Evolutionary conservation across 75 land plant species (phyloP), one percentile per base, ranked within the genome.

Genomic region (Adiantum capillusveneris): DNA sequence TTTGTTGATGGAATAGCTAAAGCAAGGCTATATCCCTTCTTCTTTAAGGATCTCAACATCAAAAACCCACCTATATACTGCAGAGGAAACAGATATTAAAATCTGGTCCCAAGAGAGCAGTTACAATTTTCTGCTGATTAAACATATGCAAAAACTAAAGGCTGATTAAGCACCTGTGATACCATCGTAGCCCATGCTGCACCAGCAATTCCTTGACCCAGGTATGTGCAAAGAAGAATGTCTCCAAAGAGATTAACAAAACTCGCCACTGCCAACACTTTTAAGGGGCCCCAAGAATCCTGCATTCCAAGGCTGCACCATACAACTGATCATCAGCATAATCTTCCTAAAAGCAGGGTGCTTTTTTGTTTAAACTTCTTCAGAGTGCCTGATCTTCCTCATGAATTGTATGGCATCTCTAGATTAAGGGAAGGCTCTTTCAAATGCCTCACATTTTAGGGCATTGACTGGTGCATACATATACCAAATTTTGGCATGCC

Each of bases 171-270:
- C 48, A 92, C 97, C 66, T 87, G 97, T 59, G 97, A 92, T 18
- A 76, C 69, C 79, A 80, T 80, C 34, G 97, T 92, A 60, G 97
- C 97, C 97, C 97, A 92, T 60, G 97, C 97, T 53, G 93, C 97
- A 49, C 94, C 93, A 58, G 93, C 86, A 62, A 92, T 92, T n/a
- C 93, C 97, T 65, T 80, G 84, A 18, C 81, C 79, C 36, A 75
- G 57, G 30, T 77, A 76, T 46, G 64, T 72, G 56, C 97, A 92
- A 14, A 92, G 73, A 6, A 71, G 29, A 56, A 87, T 65, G 67
- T 87, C 86, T 55, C 97, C 97, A 57, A 64, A 21, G 1, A 71
- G 74, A 80, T 87, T 92, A 26, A 84, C 65, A 25, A 64, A 59
- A 73, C 84, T 87, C 36, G 92, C 86, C 62, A 76, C 78, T 1